Base-by-base conservation (phyloP, 805 yeast species). In the Candida broadrunensis region DNA sequence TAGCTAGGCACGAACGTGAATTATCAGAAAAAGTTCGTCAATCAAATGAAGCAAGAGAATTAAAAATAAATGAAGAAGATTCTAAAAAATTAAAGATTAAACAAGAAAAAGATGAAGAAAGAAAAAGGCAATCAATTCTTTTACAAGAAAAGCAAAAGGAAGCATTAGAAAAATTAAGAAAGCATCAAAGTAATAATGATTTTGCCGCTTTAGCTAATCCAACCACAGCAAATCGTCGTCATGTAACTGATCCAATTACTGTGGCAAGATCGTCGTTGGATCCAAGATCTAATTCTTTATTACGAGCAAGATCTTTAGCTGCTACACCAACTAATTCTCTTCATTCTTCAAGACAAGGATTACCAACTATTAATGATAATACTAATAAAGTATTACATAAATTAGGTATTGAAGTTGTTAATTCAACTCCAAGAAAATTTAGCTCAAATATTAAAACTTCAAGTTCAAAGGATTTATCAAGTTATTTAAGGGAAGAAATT, bases 241-340 rank as follows among this genome's bases (percentile, higher is more conserved):
- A 51, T 40, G 57, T 54, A 2, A 58, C 69, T 8, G 67, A 57
- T 33, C 63, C 65, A 11, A 35, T 42, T 17, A 23, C 37, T 15
- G 5, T 38, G 5, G 25, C 34, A 16, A 24, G 42, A 13, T 43
- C 60, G 1, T 63, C 72, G 3, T 56, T 70, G 31, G 75, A 70
- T 47, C 75, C 75, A n/a, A 56, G 60, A 40, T 45, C 35, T 18
- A 56, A 54, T 17, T 56, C 70, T 2, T 45, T 68, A 30, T 51
- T 67, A 25, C 46, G 74, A 33, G 73, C 74, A 5, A 61, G 60
- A 41, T 57, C 72, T 1, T 51, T 68, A 20, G 61, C 61, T 3
- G 7, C 61, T 63, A 15, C 42, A 60, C 7, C 26, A 25, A 27
- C 19, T n/a, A 14, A 8, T 5, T 20, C 40, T 13, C 23, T 34